Percentiles rank a stretch among this genome's conserved stretches.
phyloP scores from a whole-genome alignment of 768 basidiomycete species.

The Trametes coccinea region DNA sequence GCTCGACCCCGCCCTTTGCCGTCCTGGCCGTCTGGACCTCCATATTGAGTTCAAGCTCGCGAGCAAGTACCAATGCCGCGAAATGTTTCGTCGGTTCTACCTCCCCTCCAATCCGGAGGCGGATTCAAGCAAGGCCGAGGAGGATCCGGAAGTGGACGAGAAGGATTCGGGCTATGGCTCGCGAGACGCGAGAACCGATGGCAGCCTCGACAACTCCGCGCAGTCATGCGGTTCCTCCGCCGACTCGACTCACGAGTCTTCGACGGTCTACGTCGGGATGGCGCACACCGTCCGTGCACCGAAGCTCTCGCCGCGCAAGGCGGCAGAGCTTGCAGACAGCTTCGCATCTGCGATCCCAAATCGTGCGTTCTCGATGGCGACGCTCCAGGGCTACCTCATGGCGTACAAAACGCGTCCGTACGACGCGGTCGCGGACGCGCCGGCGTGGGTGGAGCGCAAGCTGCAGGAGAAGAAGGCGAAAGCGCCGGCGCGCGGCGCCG shows the following conservation, averaged over 20 bases:
- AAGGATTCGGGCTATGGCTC: constrained; percentile 14
- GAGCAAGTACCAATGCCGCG: constrained; percentile 63
- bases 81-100: constrained; percentile 71
- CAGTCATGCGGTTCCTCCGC: background rate
- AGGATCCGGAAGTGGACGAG: background rate
- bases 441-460: constrained; percentile 19
- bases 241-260: background rate
- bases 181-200: background rate
- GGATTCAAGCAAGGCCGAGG: background rate
- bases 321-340: constrained; percentile 49
- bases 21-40: constrained; percentile 80
- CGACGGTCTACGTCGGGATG: constrained; percentile 7
- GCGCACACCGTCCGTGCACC: constrained; percentile 17
- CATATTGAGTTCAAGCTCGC: constrained; percentile 79
- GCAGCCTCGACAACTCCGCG: background rate
- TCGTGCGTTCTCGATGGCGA: constrained; percentile 38
- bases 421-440: constrained; percentile 43
- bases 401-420: constrained; percentile 59
- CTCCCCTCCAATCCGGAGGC: constrained; percentile 36
- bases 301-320: constrained; percentile 39
- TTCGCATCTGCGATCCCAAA: constrained; percentile 57
- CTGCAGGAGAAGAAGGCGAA: constrained; percentile 11
- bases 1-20: constrained; percentile 72
- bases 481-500: background rate
- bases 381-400: constrained; percentile 66